Conservation (phyloP, 306 rosid genomes). For the Boehmeria nivea region DNA sequence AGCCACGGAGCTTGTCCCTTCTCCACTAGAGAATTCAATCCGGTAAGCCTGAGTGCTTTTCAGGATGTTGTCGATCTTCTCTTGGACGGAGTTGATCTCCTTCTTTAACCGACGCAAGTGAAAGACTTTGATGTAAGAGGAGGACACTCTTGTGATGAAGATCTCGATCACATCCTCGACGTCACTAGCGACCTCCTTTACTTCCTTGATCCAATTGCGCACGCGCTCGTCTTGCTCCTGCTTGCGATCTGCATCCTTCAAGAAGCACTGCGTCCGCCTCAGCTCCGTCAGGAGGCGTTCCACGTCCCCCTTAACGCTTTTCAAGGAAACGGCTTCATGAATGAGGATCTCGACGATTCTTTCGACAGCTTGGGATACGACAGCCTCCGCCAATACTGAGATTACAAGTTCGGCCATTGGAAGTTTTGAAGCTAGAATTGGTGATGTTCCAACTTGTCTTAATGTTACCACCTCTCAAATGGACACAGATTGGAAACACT, state of each 20-base stretch:
- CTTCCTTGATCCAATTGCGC: neutral
- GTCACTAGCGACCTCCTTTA: neutral
- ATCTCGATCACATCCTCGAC: neutral
- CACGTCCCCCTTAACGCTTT: neutral
- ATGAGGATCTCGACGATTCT: neutral
- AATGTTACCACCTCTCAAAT: no score
- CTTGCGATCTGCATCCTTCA: neutral
- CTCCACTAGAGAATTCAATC: conserved; percentile 5
- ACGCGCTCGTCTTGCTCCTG: neutral
- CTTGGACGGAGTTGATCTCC: conserved; percentile 14
- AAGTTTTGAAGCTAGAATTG: no score
- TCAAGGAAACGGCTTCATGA: neutral
- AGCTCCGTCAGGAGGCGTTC: neutral
- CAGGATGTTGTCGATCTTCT: conserved; percentile 16
- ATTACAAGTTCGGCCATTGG: no score
- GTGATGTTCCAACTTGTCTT: no score
- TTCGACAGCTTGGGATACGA: no score
- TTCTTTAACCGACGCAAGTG: neutral
- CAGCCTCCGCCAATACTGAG: no score
- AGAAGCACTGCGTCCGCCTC: neutral
- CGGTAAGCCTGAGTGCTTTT: neutral
- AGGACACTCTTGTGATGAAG: no score
- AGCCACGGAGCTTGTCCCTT: no score
- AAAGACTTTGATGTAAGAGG: no score
- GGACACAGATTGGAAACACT: no score